Evolutionary conservation across 768 basidiomycete genomes (phyloP).

Genomic region (Xerocomellus amylosporus): DNA sequence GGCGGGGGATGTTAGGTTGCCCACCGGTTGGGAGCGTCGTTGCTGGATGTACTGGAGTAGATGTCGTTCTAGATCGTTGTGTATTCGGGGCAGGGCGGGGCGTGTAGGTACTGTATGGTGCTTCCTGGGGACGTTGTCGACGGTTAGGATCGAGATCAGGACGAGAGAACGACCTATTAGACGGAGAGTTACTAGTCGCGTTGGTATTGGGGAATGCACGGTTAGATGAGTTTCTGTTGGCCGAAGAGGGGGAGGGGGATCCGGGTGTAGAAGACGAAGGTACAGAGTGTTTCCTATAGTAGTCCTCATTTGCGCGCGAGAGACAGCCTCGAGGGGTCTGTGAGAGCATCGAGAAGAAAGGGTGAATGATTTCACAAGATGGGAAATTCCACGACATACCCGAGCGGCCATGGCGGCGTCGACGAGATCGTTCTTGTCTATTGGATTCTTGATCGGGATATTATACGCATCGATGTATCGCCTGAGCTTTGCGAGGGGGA

Average conservation of each 20-base stretch:
- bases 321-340: constrained; percentile 65
- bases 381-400: constrained; percentile 40
- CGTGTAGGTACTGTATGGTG: constrained; percentile 5
- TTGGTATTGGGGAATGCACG: constrained; percentile 12
- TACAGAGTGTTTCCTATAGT: constrained; percentile 31
- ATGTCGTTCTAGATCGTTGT: constrained; percentile 22
- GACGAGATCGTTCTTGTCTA: constrained; percentile 80
- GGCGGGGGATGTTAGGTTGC: constrained; percentile 9
- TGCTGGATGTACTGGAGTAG: constrained; percentile 17
- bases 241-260: constrained; percentile 14
- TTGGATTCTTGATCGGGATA: constrained; percentile 55
- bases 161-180: constrained; percentile 47
- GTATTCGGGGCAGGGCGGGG: constrained; percentile 17
- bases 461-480: constrained; percentile 70
- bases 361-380: background rate
- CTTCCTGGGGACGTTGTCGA: constrained; percentile 25
- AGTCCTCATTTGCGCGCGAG: constrained; percentile 55
- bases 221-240: constrained; percentile 14
- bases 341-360: background rate
- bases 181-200: constrained; percentile 19
- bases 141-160: constrained; percentile 59
- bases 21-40: background rate
- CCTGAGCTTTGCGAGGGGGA: constrained; percentile 61
- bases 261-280: constrained; percentile 15
- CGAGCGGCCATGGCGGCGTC: constrained; percentile 51